Evolutionary conservation across 257 asterid genomes (phyloP).

Genomic region (Leptodermis oblonga): DNA sequence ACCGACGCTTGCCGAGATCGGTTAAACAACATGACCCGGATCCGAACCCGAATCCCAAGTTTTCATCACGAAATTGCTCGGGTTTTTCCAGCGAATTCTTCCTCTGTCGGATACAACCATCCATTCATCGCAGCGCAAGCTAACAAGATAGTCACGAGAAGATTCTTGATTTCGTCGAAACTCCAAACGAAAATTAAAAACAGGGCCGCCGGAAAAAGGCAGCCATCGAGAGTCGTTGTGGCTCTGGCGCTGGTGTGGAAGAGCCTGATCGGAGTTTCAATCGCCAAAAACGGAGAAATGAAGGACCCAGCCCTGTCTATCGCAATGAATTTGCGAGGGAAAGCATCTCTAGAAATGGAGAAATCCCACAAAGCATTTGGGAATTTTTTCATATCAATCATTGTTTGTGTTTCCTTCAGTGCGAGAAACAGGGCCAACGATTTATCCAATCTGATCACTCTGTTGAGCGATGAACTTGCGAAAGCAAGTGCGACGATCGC

Average conservation of each 20-base stretch:
- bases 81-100: background rate
- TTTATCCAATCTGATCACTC: background rate
- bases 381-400: background rate
- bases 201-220: background rate
- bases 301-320: background rate
- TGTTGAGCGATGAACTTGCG: background rate
- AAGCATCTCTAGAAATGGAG: background rate
- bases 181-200: background rate
- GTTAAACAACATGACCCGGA: background rate
- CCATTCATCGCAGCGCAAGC: background rate
- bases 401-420: background rate
- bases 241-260: constrained; percentile 6
- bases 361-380: background rate
- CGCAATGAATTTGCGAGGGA: constrained; percentile 1
- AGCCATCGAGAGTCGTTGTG: background rate
- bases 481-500: background rate
- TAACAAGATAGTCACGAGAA: background rate
- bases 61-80: background rate
- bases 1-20: constrained; percentile 5
- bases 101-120: background rate
- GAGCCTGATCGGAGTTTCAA: background rate
- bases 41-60: no score
- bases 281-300: background rate
- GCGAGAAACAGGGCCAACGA: background rate
- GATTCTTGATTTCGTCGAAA: background rate